phyloP scores from a whole-genome alignment of 768 basidiomycete species.

The Boletus bicolor region DNA sequence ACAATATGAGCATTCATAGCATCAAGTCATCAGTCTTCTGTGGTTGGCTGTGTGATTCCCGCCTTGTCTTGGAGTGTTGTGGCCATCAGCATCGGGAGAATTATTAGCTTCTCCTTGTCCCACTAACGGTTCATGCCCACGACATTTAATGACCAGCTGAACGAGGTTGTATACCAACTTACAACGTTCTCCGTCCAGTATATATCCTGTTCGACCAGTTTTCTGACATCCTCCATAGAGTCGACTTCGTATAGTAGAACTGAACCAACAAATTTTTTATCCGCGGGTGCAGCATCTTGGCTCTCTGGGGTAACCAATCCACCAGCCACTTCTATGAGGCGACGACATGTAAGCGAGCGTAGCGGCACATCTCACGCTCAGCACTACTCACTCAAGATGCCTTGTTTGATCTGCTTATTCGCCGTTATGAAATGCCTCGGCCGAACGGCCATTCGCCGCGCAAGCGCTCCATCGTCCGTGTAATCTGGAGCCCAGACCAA shows the following conservation, averaged over 20 bases:
- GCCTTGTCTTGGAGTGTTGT: slow-evolving; percentile 31
- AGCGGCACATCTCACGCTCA: slow-evolving; percentile 7
- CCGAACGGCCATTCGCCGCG: slow-evolving; percentile 56
- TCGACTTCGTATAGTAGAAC: slow-evolving; percentile 53
- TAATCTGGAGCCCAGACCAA: slow-evolving; percentile 68
- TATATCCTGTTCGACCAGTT: slow-evolving; percentile 40
- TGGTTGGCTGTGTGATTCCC: slow-evolving; percentile 21
- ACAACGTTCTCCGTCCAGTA: slow-evolving; percentile 45
- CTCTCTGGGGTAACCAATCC: slow-evolving; percentile 59
- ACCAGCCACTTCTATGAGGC: slow-evolving; percentile 47
- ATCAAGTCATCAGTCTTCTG: slow-evolving; percentile 15
- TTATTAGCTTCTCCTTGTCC: slow-evolving; percentile 53
- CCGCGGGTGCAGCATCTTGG: slow-evolving; percentile 39
- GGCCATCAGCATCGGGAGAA: slow-evolving; percentile 44
- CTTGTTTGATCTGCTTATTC: slow-evolving; percentile 38
- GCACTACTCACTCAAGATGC: slow-evolving; percentile 47
- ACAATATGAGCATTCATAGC: neutral
- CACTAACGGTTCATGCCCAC: slow-evolving; percentile 38
- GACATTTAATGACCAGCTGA: neutral
- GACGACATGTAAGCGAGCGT: slow-evolving; percentile 4
- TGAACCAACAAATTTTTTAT: slow-evolving; percentile 62
- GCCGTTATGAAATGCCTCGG: slow-evolving; percentile 48
- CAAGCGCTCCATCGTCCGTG: slow-evolving; percentile 54
- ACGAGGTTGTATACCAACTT: slow-evolving; percentile 19
- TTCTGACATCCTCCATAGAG: slow-evolving; percentile 43